Conservation (phyloP, 352 stramenopile species). For the Pythium vanterpoolii region DNA sequence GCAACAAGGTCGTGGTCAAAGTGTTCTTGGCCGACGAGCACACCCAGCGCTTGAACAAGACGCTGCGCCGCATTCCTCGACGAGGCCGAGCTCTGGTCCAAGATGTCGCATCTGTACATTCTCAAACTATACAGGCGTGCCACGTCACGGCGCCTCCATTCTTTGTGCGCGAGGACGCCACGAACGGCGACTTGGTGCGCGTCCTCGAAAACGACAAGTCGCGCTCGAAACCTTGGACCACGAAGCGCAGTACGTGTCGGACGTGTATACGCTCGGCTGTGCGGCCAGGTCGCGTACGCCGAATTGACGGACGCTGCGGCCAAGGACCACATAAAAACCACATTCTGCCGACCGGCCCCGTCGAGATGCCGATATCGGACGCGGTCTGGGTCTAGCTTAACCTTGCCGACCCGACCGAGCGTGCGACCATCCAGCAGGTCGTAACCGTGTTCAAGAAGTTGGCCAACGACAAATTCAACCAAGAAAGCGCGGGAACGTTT, state of each 20-base stretch:
- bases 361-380: conserved; percentile 2
- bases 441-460: conserved; percentile 1
- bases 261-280: conserved; percentile 14
- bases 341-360: not conserved
- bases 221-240: conserved; percentile 23
- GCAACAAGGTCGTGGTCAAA: conserved; percentile 17
- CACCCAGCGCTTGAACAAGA: not conserved
- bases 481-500: too few species aligned
- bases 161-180: conserved; percentile 29
- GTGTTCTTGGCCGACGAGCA: not conserved
- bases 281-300: conserved; percentile 2
- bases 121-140: conserved; percentile 54
- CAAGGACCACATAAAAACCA: not conserved
- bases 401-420: not conserved
- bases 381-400: conserved; percentile 8
- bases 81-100: too few species aligned
- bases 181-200: conserved; percentile 18
- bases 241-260: conserved; percentile 1
- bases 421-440: conserved; percentile 2
- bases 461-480: not conserved
- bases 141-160: conserved; percentile 22
- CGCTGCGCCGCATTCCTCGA: too few species aligned
- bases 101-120: conserved; percentile 77
- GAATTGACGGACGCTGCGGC: not conserved
- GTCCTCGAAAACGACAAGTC: conserved; percentile 14